A percentile compares a stretch with the other conserved stretches of the same genome.
Conservation (phyloP, 768 basidiomycete species). For the Cystobasidium tubakii region DNA sequence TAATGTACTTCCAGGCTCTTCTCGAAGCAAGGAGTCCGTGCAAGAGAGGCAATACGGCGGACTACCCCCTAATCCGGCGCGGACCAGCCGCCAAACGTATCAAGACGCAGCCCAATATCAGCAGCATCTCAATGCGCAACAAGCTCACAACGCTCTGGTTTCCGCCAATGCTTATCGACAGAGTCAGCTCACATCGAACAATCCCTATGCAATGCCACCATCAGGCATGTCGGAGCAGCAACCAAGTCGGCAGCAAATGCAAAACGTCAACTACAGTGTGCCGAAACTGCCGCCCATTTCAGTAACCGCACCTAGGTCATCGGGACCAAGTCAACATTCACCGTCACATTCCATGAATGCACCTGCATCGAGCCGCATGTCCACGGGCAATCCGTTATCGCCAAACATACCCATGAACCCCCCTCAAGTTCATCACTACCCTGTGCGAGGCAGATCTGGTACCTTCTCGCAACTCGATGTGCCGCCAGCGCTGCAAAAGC, state of each 20-base stretch:
- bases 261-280: conserved; percentile 4
- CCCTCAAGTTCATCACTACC: conserved; percentile 42
- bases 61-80: conserved; percentile 72
- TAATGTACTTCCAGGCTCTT: conserved; percentile 47
- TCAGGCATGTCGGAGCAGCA: conserved; percentile 35
- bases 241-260: conserved; percentile 25
- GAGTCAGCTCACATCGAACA: conserved; percentile 41
- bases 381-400: conserved; percentile 45
- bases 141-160: conserved; percentile 63
- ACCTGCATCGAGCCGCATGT: conserved; percentile 40
- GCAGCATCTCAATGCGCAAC: conserved; percentile 88
- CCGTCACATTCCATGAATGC: conserved; percentile 43
- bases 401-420: conserved; percentile 40
- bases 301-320: neutral
- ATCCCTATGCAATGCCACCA: conserved; percentile 40
- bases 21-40: conserved; percentile 48
- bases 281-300: conserved; percentile 1
- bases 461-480: conserved; percentile 90
- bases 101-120: conserved; percentile 91
- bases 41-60: conserved; percentile 84
- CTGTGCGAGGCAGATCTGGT: conserved; percentile 68
- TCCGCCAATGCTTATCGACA: conserved; percentile 44
- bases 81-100: conserved; percentile 75
- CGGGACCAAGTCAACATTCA: conserved; percentile 6
- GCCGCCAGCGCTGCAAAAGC: conserved; percentile 69